Evolutionary conservation across 192 early-diverging fungal species (phyloP).

Genomic region (Umbelopsis ramanniana): DNA sequence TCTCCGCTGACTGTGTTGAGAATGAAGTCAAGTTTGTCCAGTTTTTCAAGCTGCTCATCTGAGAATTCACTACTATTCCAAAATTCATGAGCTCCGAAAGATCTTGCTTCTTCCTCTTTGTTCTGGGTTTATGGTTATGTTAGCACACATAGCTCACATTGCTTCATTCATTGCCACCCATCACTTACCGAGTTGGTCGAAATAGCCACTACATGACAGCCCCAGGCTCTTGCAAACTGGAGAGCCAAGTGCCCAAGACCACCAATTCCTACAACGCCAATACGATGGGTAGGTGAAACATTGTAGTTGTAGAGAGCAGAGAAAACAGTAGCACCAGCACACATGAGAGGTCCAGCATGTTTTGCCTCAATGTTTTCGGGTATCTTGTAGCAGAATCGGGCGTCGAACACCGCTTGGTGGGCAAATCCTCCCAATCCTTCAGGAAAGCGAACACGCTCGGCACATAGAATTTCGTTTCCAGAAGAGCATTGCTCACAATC

Average conservation of each 20-base stretch:
- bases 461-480: conserved; percentile 61
- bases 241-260: conserved; percentile 77
- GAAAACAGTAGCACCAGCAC: conserved; percentile 83
- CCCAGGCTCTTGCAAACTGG: conserved; percentile 57
- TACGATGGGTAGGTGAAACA: conserved; percentile 62
- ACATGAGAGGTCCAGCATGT: conserved; percentile 76
- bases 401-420: conserved; percentile 44
- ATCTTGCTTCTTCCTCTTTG: conserved; percentile 58
- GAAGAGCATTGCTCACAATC: conserved; percentile 53
- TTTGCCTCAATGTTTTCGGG: conserved; percentile 54
- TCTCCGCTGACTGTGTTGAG: conserved; percentile 46
- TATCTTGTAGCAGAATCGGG: conserved; percentile 67
- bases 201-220: conserved; percentile 55
- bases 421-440: conserved; percentile 71
- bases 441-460: conserved; percentile 54
- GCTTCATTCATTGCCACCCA: not conserved
- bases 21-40: conserved; percentile 52
- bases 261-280: conserved; percentile 81
- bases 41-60: conserved; percentile 18
- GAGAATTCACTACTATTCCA: conserved; percentile 44
- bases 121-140: not conserved
- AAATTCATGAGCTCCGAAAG: conserved; percentile 66
- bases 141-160: not conserved
- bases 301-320: conserved; percentile 66
- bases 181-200: conserved; percentile 38